Evolutionary conservation across 1,139 yeast species (phyloP), one percentile per base, ranked within the genome.

Genomic region (Candida sanyaensis): DNA sequence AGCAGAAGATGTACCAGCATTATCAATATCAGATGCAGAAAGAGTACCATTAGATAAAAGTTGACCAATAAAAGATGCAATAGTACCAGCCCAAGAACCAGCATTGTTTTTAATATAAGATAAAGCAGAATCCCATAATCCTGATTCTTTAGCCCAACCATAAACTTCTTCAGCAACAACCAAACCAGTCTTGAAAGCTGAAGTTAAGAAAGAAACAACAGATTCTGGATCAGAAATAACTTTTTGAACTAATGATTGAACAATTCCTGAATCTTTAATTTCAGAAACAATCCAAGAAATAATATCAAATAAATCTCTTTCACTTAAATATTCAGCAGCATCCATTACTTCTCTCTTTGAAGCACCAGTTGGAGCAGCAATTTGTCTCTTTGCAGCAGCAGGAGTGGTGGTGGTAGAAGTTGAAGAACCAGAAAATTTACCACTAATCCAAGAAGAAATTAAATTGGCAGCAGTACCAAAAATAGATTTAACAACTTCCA

Each of bases 61-160:
- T 30, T 48, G 49, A 45, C 66, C 67, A 28, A 69, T 48, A 60
- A 68, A 58, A 36, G 53, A 47, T 43, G 70, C 66, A 49, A 71
- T 50, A 26, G 66, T 62, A 47, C 63, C 56, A 49, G 63, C 66
- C 57, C 59, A 64, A 45, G 64, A 51, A 48, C 71, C 69, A 52
- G 73, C 72, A 60, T 68, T 61, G 43, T 53, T 54, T 37, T 56
- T 53, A 49, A 75, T 57, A 64, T 65, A 73, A 38, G 52, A 45
- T 47, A 74, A 58, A 51, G 66, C 71, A 21, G 60, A 46, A 52
- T 56, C 58, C 59, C 75, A 68, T 41, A 74, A 49, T 50, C 80
- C 80, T 26, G 68, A 62, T 21, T 56, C 46, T 61, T 73, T 70
- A 52, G 78, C 72, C 77, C 77, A 75, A 41, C 42, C 37, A 63